Evolutionary conservation across 805 yeast species (phyloP), one percentile per base, ranked within the genome.

Genomic region (Cyberlindnera xishuangbannaensis): DNA sequence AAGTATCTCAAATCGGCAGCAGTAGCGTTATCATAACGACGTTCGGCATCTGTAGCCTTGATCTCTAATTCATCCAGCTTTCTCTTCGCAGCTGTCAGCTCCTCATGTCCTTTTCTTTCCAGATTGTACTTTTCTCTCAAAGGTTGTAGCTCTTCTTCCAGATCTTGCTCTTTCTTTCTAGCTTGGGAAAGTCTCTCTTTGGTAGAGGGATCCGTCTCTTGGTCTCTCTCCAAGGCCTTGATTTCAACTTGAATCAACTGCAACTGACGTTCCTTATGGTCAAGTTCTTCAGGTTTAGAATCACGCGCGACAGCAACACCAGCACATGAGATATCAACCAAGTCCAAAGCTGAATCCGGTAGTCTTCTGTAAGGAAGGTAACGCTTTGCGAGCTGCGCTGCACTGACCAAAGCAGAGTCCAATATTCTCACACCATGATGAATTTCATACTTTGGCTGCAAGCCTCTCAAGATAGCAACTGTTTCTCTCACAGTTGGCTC

Each of bases 271-370:
- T 92, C 98, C 48, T 87, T 73, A 28, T 79, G 81, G 64, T 92
- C 98, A 51, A 92, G 71, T 58, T 87, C 96, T 61, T 92, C 98
- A 2, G 98, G 98, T 58, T 85, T 86, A 4, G 97, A 90, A 58
- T 92, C 98, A 62, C 98, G 78, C 4, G 96, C 95, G 33, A 92
- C 98, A 1, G 97, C 97, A 27, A 92, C 97, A 36, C 95, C 73
- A 3, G 97, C 97, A 27, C 97, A 94, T 6, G 96, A 73, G 57
- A 92, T 97, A 65, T 90, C 98, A 45, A 90, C 86, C 48, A 90
- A 68, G 61, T 90, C 98, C 37, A 90, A 92, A 1, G 98, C 98
- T 18, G 95, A 85, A 58, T 90, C 98, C 8, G 98, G 98, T 47
- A 92, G 69, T 58, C 88, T 84, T 63, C 98, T 79, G 67, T 88